Conservation (phyloP, 495 filamentous ascomycete genomes). For the Pyrenula aspistea region DNA sequence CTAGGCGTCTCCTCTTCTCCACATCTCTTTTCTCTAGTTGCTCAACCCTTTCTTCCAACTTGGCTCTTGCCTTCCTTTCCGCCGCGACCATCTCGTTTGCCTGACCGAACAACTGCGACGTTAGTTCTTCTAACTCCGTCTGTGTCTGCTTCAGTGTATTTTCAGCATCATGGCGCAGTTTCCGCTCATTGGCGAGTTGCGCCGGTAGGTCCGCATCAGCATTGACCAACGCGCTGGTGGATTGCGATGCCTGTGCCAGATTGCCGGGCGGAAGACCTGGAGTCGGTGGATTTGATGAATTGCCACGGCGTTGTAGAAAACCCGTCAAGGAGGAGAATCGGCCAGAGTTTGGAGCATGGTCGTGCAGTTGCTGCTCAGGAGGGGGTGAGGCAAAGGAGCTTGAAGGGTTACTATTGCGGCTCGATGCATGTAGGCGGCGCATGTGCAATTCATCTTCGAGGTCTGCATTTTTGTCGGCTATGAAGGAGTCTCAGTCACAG, state of each 20-base stretch:
- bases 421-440: constrained; percentile 37
- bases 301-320: constrained; percentile 49
- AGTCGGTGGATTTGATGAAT: constrained; percentile 11
- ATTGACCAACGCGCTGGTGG: constrained; percentile 10
- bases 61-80: constrained; percentile 69
- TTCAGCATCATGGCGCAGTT: constrained; percentile 64
- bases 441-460: constrained; percentile 83
- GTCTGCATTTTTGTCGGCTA: constrained; percentile 72
- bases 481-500: background rate
- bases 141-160: constrained; percentile 55
- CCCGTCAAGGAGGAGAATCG: constrained; percentile 50
- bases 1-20: constrained; percentile 60
- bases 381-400: constrained; percentile 18
- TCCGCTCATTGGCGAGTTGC: constrained; percentile 59
- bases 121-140: constrained; percentile 81
- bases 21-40: constrained; percentile 57
- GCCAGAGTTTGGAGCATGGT: constrained; percentile 20
- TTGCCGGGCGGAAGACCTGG: constrained; percentile 13
- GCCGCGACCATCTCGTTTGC: constrained; percentile 96
- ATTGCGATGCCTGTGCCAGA: constrained; percentile 9
- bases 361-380: constrained; percentile 27
- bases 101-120: constrained; percentile 74
- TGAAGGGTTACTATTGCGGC: constrained; percentile 11
- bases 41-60: constrained; percentile 62
- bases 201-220: constrained; percentile 49